phyloP scores from a whole-genome alignment of 2,329 filamentous ascomycete species.

The Didymella sp. region DNA sequence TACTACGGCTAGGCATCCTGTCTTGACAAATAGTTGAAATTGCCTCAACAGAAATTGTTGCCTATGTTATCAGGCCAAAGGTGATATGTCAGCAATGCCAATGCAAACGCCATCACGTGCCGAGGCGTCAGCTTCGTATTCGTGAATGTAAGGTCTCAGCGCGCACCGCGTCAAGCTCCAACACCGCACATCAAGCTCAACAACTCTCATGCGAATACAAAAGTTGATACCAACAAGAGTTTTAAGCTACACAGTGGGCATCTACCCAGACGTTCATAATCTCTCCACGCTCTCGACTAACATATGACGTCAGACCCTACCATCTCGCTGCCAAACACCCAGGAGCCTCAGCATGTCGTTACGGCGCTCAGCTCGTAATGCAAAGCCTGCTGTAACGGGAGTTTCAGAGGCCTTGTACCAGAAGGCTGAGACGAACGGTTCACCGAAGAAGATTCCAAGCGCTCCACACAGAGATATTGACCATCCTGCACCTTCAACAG shows the following conservation, averaged over 20 bases:
- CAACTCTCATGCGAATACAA: constrained; percentile 12
- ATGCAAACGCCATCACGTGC: constrained; percentile 33
- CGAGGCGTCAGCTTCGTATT: constrained; percentile 29
- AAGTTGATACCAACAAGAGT: not conserved
- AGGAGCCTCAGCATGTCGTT: constrained; percentile 55
- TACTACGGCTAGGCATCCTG: too few relatives aligned
- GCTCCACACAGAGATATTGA: not conserved
- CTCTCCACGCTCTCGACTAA: constrained; percentile 1
- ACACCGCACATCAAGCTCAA: constrained; percentile 11
- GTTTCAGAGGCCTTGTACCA: not conserved
- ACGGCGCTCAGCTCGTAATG: constrained; percentile 60
- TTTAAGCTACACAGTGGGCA: constrained; percentile 12
- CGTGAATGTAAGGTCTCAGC: constrained; percentile 16
- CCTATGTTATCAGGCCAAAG: not conserved
- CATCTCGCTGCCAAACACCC: constrained; percentile 8
- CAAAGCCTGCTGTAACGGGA: constrained; percentile 1
- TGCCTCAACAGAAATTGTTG: too few relatives aligned
- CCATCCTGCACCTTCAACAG: not conserved
- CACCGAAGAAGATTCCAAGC: too few relatives aligned
- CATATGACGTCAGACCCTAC: constrained; percentile 32
- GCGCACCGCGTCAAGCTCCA: constrained; percentile 27
- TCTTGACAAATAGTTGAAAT: too few relatives aligned
- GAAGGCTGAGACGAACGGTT: not conserved
- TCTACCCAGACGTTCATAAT: constrained; percentile 55
- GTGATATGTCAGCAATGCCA: constrained; percentile 31